phyloP scores from a whole-genome alignment of 805 yeast genomes.

The Lachancea dasiensis region DNA sequence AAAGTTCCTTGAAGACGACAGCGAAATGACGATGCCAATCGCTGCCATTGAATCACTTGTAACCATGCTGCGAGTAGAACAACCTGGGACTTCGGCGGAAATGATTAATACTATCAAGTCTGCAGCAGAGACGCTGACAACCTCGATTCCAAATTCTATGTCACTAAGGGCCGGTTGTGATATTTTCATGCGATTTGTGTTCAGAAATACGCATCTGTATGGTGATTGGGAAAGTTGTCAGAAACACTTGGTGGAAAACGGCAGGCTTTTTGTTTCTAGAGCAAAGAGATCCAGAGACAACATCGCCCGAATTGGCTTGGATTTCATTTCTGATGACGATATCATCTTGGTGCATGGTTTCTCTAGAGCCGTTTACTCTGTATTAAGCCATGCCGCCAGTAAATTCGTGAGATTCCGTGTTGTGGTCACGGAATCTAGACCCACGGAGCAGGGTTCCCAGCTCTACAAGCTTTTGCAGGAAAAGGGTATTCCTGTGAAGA shows the following conservation, averaged over 20 bases:
- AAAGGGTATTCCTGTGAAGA: conserved; percentile 76
- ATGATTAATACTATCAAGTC: conserved; percentile 73
- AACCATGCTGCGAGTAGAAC: conserved; percentile 70
- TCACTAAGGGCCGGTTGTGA: conserved; percentile 97
- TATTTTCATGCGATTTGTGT: conserved; percentile 86
- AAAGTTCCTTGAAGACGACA: conserved; percentile 75
- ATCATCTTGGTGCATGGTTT: conserved; percentile 82
- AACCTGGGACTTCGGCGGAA: conserved; percentile 92
- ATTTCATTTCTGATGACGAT: conserved; percentile 91
- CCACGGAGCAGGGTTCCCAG: conserved; percentile 64
- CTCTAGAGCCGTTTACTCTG: conserved; percentile 81
- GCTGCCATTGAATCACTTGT: conserved; percentile 96
- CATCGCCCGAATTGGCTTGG: conserved; percentile 81
- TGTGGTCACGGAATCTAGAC: conserved; percentile 88
- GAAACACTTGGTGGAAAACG: conserved; percentile 84
- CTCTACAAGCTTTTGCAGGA: conserved; percentile 65
- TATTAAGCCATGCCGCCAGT: conserved; percentile 71
- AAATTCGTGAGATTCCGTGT: conserved; percentile 80
- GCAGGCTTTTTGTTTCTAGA: conserved; percentile 83
- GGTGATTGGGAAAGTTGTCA: conserved; percentile 95
- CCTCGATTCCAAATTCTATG: conserved; percentile 81
- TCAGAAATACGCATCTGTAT: conserved; percentile 74
- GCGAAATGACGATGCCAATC: conserved; percentile 98
- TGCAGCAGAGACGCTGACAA: conserved; percentile 69
- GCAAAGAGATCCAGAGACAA: conserved; percentile 85